Conservation (phyloP, 2,329 filamentous ascomycete genomes). For the Penicillium aurantiogriseum region DNA sequence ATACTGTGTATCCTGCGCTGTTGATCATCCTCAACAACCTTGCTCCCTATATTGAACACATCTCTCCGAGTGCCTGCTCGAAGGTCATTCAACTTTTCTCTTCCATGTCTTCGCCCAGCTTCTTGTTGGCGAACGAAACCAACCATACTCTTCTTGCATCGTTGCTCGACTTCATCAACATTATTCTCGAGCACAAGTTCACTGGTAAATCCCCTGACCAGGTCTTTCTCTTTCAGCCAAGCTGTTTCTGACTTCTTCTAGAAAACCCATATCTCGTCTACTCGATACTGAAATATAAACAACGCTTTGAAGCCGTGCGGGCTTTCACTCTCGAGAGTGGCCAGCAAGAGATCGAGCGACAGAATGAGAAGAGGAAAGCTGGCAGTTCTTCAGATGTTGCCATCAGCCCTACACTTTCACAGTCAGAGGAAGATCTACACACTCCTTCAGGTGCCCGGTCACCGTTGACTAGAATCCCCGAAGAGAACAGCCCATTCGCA, state of each 20-base stretch:
- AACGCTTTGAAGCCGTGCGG: slow-evolving; percentile 78
- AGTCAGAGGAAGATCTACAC: slow-evolving; percentile 43
- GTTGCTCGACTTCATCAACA: slow-evolving; percentile 82
- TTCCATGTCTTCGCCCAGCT: slow-evolving; percentile 90
- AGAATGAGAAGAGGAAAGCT: slow-evolving; percentile 69
- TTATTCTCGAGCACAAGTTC: slow-evolving; percentile 86
- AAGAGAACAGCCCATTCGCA: slow-evolving; percentile 78
- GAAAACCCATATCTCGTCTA: slow-evolving; percentile 81
- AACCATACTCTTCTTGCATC: slow-evolving; percentile 81
- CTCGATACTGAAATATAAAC: slow-evolving; percentile 73
- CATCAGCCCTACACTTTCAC: slow-evolving; percentile 37
- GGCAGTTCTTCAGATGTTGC: slow-evolving; percentile 37
- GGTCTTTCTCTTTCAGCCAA: background rate
- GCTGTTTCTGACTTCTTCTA: slow-evolving; percentile 36
- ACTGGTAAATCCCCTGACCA: slow-evolving; percentile 55
- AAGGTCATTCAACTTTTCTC: slow-evolving; percentile 85
- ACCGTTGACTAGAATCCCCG: slow-evolving; percentile 67
- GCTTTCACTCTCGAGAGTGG: slow-evolving; percentile 90
- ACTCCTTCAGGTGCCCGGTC: slow-evolving; percentile 53
- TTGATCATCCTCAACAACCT: slow-evolving; percentile 93
- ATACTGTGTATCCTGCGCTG: slow-evolving; percentile 87
- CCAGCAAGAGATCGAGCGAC: slow-evolving; percentile 83
- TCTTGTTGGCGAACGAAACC: slow-evolving; percentile 85
- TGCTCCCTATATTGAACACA: slow-evolving; percentile 74
- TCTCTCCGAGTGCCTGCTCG: slow-evolving; percentile 71